phyloP scores from a whole-genome alignment of 257 asterid genomes.

The Przewalskia tangutica region DNA sequence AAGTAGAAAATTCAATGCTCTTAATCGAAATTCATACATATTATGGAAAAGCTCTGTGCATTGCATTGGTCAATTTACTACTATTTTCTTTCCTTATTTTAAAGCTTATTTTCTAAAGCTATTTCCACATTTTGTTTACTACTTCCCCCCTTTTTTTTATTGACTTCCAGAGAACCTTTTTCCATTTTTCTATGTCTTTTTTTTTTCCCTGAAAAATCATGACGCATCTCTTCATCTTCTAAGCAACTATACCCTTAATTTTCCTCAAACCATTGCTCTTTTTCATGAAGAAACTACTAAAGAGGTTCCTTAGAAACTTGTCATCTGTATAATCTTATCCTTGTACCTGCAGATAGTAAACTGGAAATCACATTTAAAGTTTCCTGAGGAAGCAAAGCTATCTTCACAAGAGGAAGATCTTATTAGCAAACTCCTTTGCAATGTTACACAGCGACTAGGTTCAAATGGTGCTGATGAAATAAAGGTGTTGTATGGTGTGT shows the following conservation, averaged over 20 bases:
- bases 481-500: conserved; percentile 67
- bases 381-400: conserved; percentile 90
- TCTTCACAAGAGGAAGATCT: conserved; percentile 76
- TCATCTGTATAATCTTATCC: not conserved
- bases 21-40: not conserved
- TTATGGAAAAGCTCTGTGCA: not conserved
- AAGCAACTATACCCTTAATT: not conserved
- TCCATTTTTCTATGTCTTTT: not conserved
- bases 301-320: not conserved
- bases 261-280: not conserved
- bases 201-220: not conserved
- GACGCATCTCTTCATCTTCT: not conserved
- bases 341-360: conserved; percentile 65
- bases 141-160: not conserved
- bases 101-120: not conserved
- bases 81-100: not conserved
- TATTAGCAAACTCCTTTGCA: conserved; percentile 74
- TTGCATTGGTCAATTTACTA: not conserved
- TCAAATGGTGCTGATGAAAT: conserved; percentile 80
- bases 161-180: not conserved
- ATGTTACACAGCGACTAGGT: conserved; percentile 82
- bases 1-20: not conserved
- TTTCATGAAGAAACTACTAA: not conserved
- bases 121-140: not conserved
- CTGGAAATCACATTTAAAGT: conserved; percentile 86